phyloP scores from a whole-genome alignment of 768 basidiomycete genomes.

The Hericium rajendrae region DNA sequence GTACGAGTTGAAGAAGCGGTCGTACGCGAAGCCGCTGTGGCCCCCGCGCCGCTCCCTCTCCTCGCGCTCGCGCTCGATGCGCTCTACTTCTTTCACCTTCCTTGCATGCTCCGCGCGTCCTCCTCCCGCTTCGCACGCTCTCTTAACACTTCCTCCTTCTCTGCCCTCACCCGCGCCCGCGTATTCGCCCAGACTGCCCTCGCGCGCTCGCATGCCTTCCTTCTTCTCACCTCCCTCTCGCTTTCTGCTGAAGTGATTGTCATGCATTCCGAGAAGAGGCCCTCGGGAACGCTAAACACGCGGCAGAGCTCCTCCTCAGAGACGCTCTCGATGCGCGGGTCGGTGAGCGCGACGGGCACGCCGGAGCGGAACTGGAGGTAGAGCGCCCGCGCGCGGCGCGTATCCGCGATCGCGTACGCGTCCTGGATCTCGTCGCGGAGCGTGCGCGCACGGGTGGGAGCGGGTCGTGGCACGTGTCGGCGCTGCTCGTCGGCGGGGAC shows the following conservation, averaged over 20 bases:
- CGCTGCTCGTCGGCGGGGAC: neutral
- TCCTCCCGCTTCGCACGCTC: slow-evolving; percentile 7
- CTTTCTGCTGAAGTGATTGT: neutral
- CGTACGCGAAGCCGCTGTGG: neutral
- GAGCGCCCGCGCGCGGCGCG: slow-evolving; percentile 4
- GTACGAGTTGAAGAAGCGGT: neutral
- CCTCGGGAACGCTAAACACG: neutral
- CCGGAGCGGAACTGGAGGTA: slow-evolving; percentile 5
- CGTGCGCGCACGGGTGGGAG: neutral
- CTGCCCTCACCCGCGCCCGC: slow-evolving; percentile 10
- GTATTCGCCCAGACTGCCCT: neutral
- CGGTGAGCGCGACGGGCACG: slow-evolving; percentile 3
- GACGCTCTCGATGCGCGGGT: neutral
- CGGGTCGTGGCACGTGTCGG: neutral
- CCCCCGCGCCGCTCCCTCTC: slow-evolving; percentile 2
- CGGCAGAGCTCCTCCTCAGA: neutral
- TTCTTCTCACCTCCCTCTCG: neutral
- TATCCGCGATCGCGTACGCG: neutral
- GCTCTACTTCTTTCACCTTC: neutral
- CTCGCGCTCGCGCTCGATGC: slow-evolving; percentile 3
- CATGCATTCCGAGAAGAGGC: neutral
- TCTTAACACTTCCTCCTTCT: slow-evolving; percentile 1
- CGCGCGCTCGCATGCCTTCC: neutral
- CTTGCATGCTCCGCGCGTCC: slow-evolving; percentile 1
- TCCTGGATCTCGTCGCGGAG: neutral